phyloP scores from a whole-genome alignment of 352 stramenopile species.

The Globisporangium emineosum region DNA sequence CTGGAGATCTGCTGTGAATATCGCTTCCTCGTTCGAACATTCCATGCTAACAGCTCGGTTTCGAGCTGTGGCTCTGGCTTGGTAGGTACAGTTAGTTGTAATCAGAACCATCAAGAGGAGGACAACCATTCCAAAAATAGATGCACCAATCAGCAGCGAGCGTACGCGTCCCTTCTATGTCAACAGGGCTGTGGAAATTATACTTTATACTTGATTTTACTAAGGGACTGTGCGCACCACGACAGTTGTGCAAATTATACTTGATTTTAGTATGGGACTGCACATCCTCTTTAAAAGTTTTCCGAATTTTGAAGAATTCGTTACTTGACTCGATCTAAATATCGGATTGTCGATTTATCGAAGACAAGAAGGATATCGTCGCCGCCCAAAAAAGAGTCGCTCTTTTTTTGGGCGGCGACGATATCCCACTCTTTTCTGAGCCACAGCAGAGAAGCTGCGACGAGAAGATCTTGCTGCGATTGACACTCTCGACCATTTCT shows the following conservation, averaged over 20 bases:
- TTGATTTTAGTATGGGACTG: too few species aligned
- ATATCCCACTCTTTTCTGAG: conserved; percentile 11
- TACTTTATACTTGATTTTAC: too few species aligned
- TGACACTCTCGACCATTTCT: background rate
- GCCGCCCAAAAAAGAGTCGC: background rate
- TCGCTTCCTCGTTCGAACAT: background rate
- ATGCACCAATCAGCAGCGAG: background rate
- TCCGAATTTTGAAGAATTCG: too few species aligned
- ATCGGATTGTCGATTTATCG: too few species aligned
- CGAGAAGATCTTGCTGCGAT: conserved; percentile 5
- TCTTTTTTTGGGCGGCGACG: too few species aligned
- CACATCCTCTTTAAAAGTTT: too few species aligned
- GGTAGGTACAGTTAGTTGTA: background rate
- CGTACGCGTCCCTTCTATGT: background rate
- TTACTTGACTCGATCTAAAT: too few species aligned
- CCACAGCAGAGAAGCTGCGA: background rate
- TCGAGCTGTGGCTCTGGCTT: conserved; percentile 1
- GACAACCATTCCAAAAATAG: background rate
- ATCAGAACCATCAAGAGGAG: background rate
- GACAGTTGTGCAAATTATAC: too few species aligned
- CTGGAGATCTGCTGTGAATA: background rate
- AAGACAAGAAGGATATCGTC: too few species aligned
- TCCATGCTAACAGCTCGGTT: background rate
- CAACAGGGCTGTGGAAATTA: background rate
- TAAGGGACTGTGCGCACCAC: too few species aligned